Percentiles rank a stretch among this genome's conserved stretches.
phyloP scores from a whole-genome alignment of 768 basidiomycete genomes.

The Xerocomellus amylosporus region DNA sequence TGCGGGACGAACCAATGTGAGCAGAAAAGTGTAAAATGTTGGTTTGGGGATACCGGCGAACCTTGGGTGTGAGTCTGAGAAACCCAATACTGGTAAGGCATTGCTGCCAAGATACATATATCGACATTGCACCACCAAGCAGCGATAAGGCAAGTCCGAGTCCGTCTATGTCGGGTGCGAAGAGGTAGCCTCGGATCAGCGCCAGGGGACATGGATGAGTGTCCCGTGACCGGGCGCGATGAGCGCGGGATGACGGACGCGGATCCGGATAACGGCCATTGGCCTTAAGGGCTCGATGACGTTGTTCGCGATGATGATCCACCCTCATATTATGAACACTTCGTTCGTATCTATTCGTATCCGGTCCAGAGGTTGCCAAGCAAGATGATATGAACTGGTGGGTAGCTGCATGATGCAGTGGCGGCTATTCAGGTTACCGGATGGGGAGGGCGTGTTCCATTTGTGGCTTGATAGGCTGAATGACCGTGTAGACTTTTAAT shows the following conservation, averaged over 20 bases:
- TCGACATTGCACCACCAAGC: not conserved
- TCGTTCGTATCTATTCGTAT: not conserved
- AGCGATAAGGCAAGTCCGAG: not conserved
- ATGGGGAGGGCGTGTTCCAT: not conserved
- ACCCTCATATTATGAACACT: not conserved
- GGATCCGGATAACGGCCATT: not conserved
- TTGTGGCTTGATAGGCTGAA: too few species aligned
- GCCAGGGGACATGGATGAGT: not conserved
- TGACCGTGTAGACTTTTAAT: not conserved
- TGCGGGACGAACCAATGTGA: not conserved
- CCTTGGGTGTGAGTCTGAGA: too few species aligned
- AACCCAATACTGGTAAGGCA: not conserved
- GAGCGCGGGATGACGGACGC: not conserved
- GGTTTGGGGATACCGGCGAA: too few species aligned
- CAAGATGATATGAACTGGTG: not conserved
- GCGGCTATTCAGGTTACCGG: not conserved
- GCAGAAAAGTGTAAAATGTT: too few species aligned
- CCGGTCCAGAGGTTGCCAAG: not conserved
- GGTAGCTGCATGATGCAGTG: not conserved
- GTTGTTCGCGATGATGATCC: not conserved
- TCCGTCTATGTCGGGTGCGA: not conserved
- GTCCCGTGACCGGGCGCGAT: conserved; percentile 1
- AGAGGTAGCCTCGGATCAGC: not conserved
- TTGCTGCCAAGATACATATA: too few species aligned
- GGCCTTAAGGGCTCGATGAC: not conserved